Evolutionary conservation across 163 green algal species (phyloP), one percentile per base, ranked within the genome.

Genomic region (Scenedesmus sp.): DNA sequence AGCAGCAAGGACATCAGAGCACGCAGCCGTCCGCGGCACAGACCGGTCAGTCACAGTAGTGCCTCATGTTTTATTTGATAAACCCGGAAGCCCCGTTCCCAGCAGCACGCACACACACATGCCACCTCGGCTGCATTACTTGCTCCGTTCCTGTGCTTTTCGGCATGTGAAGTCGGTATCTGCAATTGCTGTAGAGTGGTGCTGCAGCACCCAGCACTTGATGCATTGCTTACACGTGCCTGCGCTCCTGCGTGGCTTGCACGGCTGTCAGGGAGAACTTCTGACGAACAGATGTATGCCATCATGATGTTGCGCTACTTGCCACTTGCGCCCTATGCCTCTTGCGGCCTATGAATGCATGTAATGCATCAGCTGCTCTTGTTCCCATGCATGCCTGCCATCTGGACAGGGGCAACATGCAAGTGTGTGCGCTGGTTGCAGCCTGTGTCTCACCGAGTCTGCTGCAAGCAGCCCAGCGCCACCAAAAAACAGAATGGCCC

Each of bases 401-500:
- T 4, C 26, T 55, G 2, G 9, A 56, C 26, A 56, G 12, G 74
- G 2, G n/a, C 26, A 55, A 12, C 26, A 56, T 54, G 20, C 4
- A 18, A 54, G 5, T 46, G 9, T 54, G 70, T 3, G 52, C 18
- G 52, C 9, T 7, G 52, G 20, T 52, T 20, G 74, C 34, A 84
- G 13, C 13, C 34, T 6, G 9, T 70, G 62, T n/a, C 87, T 91
- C 64, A 91, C 87, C 57, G 87, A 79, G 60, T 91, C 87, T 64
- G 87, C 87, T n/a, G 81, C 74, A 5, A 91, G 59, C 16, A 91
- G 26, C 3, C 87, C 87, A 23, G 76, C 74, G 12, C 87, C 87
- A 23, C 76, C 87, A 55, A 91, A 46, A 26, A 91, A n/a, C 56
- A 91, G 74, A 46, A 91, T 79, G 23, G 87, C 76, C 1, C 74